Evolutionary conservation across 192 early-diverging fungal genomes (phyloP).

Genomic region (Coemansia sp.): DNA sequence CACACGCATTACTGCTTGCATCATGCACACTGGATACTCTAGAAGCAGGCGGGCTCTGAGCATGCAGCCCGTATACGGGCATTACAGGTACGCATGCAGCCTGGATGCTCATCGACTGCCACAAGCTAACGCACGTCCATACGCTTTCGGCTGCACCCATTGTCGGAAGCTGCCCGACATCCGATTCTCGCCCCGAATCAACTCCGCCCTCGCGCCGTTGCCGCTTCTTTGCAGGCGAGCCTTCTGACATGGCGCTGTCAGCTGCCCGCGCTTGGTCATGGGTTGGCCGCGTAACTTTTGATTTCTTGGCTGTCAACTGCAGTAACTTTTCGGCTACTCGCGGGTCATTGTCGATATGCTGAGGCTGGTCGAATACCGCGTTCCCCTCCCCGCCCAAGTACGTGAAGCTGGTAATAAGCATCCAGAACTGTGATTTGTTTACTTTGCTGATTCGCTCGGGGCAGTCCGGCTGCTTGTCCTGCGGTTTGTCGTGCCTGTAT

Average conservation of each 20-base stretch:
- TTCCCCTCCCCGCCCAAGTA: conserved; percentile 38
- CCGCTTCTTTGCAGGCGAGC: too few relatives aligned
- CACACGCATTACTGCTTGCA: too few relatives aligned
- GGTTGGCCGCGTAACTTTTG: neutral
- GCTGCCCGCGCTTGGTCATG: too few relatives aligned
- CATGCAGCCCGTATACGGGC: conserved; percentile 15
- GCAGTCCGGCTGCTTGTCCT: conserved; percentile 11
- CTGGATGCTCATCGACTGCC: conserved; percentile 27
- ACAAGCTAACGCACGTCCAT: conserved; percentile 18
- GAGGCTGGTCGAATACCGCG: conserved; percentile 28
- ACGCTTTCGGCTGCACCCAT: conserved; percentile 12
- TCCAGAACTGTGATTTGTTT: conserved; percentile 33
- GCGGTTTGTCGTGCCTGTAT: neutral
- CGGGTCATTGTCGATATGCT: conserved; percentile 9
- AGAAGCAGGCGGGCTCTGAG: neutral
- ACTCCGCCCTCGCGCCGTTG: too few relatives aligned
- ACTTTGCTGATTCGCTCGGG: conserved; percentile 12
- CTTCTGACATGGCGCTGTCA: too few relatives aligned
- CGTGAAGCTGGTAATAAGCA: conserved; percentile 28
- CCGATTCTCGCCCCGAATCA: neutral
- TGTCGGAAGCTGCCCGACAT: conserved; percentile 12
- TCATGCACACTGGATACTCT: too few relatives aligned
- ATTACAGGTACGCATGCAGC: conserved; percentile 13
- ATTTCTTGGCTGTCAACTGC: neutral
- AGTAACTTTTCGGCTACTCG: conserved; percentile 6